Conservation (phyloP, 2,329 filamentous ascomycete genomes). For the Pestalotiopsis sp. region DNA sequence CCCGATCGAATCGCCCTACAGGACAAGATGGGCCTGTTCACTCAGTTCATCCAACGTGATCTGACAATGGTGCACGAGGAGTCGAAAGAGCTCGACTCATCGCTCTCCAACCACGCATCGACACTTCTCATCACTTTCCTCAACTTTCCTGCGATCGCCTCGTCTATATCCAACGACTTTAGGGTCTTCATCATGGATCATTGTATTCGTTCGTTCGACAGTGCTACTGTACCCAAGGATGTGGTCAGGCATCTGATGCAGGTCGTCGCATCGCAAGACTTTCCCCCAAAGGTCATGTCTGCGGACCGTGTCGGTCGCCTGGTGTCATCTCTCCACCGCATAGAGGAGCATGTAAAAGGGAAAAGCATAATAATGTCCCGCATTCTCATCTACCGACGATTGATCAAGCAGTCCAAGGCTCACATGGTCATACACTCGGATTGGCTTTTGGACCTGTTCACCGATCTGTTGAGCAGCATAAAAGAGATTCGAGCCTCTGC, state of each 20-base stretch:
- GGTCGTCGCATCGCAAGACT: constrained; percentile 78
- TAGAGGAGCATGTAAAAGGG: constrained; percentile 74
- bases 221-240: constrained; percentile 71
- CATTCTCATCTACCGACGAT: constrained; percentile 74
- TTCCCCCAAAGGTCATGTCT: constrained; percentile 74
- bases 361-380: constrained; percentile 81
- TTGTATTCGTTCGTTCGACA: constrained; percentile 72
- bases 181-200: constrained; percentile 79
- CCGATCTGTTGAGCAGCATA: constrained; percentile 76
- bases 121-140: constrained; percentile 78
- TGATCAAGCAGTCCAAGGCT: constrained; percentile 70
- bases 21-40: constrained; percentile 75
- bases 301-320: constrained; percentile 69
- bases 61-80: constrained; percentile 60
- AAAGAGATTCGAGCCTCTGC: constrained; percentile 77
- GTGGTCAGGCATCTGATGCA: constrained; percentile 79
- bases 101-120: constrained; percentile 75
- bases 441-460: constrained; percentile 83
- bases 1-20: constrained; percentile 74
- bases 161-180: constrained; percentile 76
- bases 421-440: constrained; percentile 72
- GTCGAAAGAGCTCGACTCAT: constrained; percentile 61
- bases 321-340: constrained; percentile 68
- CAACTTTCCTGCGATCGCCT: constrained; percentile 70
- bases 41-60: constrained; percentile 84